Evolutionary conservation across 2,329 filamentous ascomycete species (phyloP), one percentile per base, ranked within the genome.

Genomic region (Penicillium sp.): DNA sequence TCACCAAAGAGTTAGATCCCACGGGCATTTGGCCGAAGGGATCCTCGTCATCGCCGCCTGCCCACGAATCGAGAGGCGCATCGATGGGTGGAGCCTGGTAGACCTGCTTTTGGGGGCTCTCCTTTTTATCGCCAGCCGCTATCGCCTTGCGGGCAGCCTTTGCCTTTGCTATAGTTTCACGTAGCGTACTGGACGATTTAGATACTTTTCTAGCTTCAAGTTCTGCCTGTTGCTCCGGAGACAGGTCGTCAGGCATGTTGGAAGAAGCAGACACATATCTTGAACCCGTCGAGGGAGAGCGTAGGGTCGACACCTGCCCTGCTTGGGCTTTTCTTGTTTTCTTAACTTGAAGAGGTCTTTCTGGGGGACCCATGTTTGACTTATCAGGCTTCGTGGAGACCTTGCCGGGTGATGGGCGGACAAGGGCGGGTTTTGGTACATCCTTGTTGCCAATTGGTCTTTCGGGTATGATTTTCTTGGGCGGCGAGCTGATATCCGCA

Each of bases 121-220:
- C 53, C 21, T 52, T 51, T 9, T 58, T 58, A 62, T 70, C 58
- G 69, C 75, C 55, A 69, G 69, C 52, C 52, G 62, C 70, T 5
- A 73, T 72, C 12, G 84, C 86, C 61, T 86, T 84, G 56, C 86
- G 89, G 2, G 91, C 90, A 2, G 92, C 92, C 71, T 93, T 96
- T 0, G 94, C 93, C 67, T 93, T 93, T 38, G 93, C 91, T 62
- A 97, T 97, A 54, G 94, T 93, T 51, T 97, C 91, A 35, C 94
- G 86, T 15, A 99, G 77, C 0, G 92, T 88, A 17, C 84, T 80
- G 0, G 93, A 97, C 0, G 92, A 92, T 67, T 90, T 94, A 6
- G 79, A 75, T 0, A 73, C 73, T 57, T 79, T 83, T 37, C 74
- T 71, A 15, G 74, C 69, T 57, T 78, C 75, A 23, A 52, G 51